These are phyloP conservation scores for Pleurostoma richardsiae DNA, from an alignment of 2,329 filamentous ascomycete species.

Conservation along the genomic window DNA sequence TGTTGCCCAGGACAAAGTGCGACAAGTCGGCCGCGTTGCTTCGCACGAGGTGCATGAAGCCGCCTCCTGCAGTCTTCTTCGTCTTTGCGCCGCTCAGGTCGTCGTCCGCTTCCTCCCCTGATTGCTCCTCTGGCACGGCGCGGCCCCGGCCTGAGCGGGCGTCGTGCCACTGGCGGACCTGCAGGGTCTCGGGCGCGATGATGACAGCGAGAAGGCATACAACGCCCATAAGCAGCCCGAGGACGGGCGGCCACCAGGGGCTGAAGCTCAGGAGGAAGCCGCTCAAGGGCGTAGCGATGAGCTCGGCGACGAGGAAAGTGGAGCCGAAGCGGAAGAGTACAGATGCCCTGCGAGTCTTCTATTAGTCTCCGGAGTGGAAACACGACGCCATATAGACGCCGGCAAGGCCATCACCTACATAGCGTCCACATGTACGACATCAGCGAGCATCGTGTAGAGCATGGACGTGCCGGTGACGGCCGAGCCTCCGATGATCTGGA, in stretches of 20 bases:
- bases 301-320: conserved; percentile 28
- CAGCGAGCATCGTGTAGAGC: conserved; percentile 39
- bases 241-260: conserved; percentile 33
- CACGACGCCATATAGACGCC: not conserved
- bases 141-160: conserved; percentile 6
- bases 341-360: conserved; percentile 20
- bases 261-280: conserved; percentile 31
- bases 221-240: conserved; percentile 22
- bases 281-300: conserved; percentile 32
- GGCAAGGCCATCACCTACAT: conserved; percentile 3
- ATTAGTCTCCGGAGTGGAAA: too few species aligned
- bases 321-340: conserved; percentile 35
- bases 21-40: conserved; percentile 27
- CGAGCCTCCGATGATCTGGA: conserved; percentile 37
- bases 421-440: conserved; percentile 30
- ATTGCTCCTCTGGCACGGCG: not conserved
- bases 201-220: conserved; percentile 21
- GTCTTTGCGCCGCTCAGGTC: too few species aligned
- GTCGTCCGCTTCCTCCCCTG: not conserved
- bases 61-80: conserved; percentile 6
- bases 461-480: conserved; percentile 32
- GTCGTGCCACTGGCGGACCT: conserved; percentile 23
- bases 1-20: conserved; percentile 33
- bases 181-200: conserved; percentile 37
- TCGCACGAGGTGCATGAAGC: conserved; percentile 16